These are phyloP conservation scores for Theileria luwenshuni DNA, from an alignment of 169 alveolate species.

Conservation along the genomic window DNA sequence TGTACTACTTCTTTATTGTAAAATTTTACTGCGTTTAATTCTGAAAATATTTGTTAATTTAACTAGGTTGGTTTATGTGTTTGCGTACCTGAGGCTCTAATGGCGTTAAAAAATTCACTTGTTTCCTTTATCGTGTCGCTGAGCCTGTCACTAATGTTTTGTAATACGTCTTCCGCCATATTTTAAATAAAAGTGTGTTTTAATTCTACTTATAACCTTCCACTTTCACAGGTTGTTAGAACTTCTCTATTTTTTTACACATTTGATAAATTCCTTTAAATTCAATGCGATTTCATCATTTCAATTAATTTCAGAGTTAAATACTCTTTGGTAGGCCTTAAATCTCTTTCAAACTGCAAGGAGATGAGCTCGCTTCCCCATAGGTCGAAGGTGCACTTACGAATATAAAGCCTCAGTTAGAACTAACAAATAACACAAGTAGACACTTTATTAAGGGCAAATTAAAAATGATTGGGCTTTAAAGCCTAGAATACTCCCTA, in stretches of 20 bases:
- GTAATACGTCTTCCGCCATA: slow-evolving; percentile 25
- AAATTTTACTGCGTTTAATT: not conserved
- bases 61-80: too few relatives aligned
- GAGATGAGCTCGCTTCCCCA: not conserved
- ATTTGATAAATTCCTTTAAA: not conserved
- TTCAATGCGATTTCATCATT: slow-evolving; percentile 1
- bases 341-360: not conserved
- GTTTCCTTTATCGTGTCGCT: slow-evolving; percentile 26
- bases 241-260: not conserved
- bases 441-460: too few relatives aligned
- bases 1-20: not conserved
- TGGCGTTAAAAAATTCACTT: slow-evolving; percentile 5
- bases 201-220: slow-evolving; percentile 7
- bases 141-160: slow-evolving; percentile 18
- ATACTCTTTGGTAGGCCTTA: not conserved
- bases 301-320: not conserved
- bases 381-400: slow-evolving; percentile 21
- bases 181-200: not conserved
- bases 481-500: not conserved
- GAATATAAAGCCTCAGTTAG: slow-evolving; percentile 1
- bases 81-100: not conserved
- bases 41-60: too few relatives aligned
- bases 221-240: slow-evolving; percentile 3
- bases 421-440: too few relatives aligned
- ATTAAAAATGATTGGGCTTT: not conserved